Percentiles rank a stretch among this genome's conserved stretches.
Conservation (phyloP, 2,329 filamentous ascomycete species). For the Xylaria sp. region DNA sequence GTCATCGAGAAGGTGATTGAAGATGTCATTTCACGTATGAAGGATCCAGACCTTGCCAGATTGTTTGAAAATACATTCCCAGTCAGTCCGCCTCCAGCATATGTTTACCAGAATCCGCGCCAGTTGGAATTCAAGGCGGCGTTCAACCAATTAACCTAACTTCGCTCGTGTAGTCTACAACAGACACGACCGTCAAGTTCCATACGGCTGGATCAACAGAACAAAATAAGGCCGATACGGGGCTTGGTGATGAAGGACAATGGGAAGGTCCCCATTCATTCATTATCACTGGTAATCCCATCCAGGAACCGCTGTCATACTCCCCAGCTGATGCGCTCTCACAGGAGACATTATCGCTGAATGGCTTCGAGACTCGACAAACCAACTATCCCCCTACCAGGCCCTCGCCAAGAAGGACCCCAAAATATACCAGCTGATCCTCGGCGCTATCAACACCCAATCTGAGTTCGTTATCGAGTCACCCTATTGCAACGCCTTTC, state of each 20-base stretch:
- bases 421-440: slow-evolving; percentile 79
- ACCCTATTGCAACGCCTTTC: slow-evolving; percentile 98
- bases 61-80: slow-evolving; percentile 97
- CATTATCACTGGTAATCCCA: slow-evolving; percentile 76
- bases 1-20: slow-evolving; percentile 88
- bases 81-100: slow-evolving; percentile 39
- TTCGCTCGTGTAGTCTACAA: slow-evolving; percentile 66
- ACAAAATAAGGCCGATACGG: slow-evolving; percentile 44
- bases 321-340: not conserved
- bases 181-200: slow-evolving; percentile 90
- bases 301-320: not conserved
- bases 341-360: slow-evolving; percentile 83
- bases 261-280: slow-evolving; percentile 93
- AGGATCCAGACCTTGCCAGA: slow-evolving; percentile 86
- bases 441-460: slow-evolving; percentile 96
- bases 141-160: slow-evolving; percentile 31
- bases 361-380: slow-evolving; percentile 92
- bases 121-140: slow-evolving; percentile 15
- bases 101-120: not conserved
- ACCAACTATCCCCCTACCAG: slow-evolving; percentile 93
- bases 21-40: slow-evolving; percentile 81
- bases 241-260: slow-evolving; percentile 63
- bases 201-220: slow-evolving; percentile 78
- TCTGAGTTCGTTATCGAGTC: slow-evolving; percentile 93
- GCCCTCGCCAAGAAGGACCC: slow-evolving; percentile 82